Percentiles rank a stretch among this genome's conserved stretches.
Evolutionary conservation across 176 grass and related monocot species (phyloP).

Genomic region (Pontederia paniculata): DNA sequence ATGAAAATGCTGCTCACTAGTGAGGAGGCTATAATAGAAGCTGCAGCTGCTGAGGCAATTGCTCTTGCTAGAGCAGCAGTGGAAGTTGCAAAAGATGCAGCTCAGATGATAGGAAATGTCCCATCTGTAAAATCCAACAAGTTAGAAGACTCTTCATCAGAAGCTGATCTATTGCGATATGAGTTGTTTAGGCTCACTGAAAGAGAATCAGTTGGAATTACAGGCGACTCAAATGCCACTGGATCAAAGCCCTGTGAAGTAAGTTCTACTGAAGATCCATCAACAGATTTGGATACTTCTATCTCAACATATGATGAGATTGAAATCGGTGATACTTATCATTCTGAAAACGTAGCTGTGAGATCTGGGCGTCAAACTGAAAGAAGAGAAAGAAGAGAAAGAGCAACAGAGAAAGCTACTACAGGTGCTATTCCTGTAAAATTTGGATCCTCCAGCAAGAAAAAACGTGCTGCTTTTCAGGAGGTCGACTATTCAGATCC

Average conservation of each 20-base stretch:
- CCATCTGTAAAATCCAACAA: slow-evolving; percentile 16
- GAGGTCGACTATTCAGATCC: slow-evolving; percentile 28
- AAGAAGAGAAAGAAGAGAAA: slow-evolving; percentile 50
- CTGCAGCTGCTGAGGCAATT: slow-evolving; percentile 41
- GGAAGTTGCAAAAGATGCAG: slow-evolving; percentile 35
- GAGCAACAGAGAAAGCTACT: slow-evolving; percentile 35
- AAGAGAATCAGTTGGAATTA: not conserved
- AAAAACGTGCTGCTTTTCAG: slow-evolving; percentile 31
- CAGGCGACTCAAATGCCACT: not conserved
- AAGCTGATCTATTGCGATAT: not conserved
- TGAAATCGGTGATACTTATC: slow-evolving; percentile 11
- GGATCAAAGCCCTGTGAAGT: not conserved
- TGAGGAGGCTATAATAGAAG: slow-evolving; percentile 31
- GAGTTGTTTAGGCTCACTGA: not conserved
- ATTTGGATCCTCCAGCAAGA: slow-evolving; percentile 25
- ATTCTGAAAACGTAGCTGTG: slow-evolving; percentile 29
- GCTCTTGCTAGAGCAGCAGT: slow-evolving; percentile 51
- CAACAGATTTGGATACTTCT: slow-evolving; percentile 12
- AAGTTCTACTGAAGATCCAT: slow-evolving; percentile 20
- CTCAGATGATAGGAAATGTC: slow-evolving; percentile 22
- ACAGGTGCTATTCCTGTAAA: slow-evolving; percentile 18
- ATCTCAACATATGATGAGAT: slow-evolving; percentile 21
- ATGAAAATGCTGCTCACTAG: slow-evolving; percentile 31
- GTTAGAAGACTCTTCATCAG: slow-evolving; percentile 17
- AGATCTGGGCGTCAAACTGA: slow-evolving; percentile 44